These are phyloP conservation scores for Colletotrichum somersetense DNA, from an alignment of 2,329 filamentous ascomycete genomes.

Conservation along the genomic window DNA sequence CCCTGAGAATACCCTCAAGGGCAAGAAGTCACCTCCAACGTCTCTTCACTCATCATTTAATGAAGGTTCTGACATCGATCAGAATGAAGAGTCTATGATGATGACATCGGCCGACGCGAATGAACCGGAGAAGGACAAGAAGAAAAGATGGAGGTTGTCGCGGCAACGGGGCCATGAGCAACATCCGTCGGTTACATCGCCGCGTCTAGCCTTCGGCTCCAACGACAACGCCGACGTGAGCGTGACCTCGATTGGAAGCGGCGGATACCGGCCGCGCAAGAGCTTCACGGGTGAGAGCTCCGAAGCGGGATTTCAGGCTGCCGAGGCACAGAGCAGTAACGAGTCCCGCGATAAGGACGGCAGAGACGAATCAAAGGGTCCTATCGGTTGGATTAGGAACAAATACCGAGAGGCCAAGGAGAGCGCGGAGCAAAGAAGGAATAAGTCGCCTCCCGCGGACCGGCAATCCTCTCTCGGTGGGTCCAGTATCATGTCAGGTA, in stretches of 20 bases:
- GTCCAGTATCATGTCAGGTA: constrained; percentile 47
- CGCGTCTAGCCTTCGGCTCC: constrained; percentile 65
- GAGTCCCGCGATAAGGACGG: constrained; percentile 55
- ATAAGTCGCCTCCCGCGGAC: constrained; percentile 67
- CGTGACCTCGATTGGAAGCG: constrained; percentile 76
- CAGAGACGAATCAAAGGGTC: constrained; percentile 63
- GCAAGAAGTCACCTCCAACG: constrained; percentile 78
- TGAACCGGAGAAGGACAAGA: constrained; percentile 75
- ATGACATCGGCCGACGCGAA: constrained; percentile 47
- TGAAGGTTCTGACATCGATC: constrained; percentile 85
- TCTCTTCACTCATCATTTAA: constrained; percentile 84
- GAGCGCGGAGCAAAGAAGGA: constrained; percentile 65
- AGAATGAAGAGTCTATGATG: constrained; percentile 69
- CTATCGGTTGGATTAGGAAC: constrained; percentile 70
- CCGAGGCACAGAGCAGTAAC: constrained; percentile 55
- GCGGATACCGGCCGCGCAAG: constrained; percentile 61
- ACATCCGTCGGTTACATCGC: constrained; percentile 57
- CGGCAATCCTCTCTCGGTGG: constrained; percentile 47
- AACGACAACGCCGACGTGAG: constrained; percentile 75
- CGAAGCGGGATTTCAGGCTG: constrained; percentile 56
- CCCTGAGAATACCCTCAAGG: constrained; percentile 66
- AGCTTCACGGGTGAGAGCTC: constrained; percentile 66
- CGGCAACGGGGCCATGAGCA: constrained; percentile 70
- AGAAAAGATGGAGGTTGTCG: constrained; percentile 79
- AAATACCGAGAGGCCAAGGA: constrained; percentile 73